Evolutionary conservation across 2,329 filamentous ascomycete genomes (phyloP).

Genomic region (Trichophyton simii): DNA sequence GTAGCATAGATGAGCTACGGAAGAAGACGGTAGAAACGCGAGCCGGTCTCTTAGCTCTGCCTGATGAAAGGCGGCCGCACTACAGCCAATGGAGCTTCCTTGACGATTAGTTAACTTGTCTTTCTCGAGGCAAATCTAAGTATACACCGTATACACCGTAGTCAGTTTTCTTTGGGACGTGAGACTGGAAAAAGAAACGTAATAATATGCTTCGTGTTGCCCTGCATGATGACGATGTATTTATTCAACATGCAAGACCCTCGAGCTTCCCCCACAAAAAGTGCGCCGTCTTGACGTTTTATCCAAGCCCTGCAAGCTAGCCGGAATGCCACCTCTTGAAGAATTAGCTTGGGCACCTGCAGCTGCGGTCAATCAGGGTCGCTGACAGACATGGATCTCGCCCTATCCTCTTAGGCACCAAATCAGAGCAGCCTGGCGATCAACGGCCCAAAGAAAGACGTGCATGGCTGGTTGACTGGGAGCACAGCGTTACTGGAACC

Average conservation of each 20-base stretch:
- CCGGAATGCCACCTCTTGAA: background rate
- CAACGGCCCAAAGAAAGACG: background rate
- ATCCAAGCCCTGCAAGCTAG: background rate
- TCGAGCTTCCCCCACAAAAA: background rate
- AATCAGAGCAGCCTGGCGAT: background rate
- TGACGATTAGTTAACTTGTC: background rate
- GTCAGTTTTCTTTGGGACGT: background rate
- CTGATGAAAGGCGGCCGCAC: background rate
- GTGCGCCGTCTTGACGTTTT: background rate
- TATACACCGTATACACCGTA: background rate
- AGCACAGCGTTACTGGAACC: background rate
- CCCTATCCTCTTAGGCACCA: slow-evolving; percentile 1
- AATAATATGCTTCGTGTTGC: background rate
- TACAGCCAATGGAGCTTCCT: slow-evolving; percentile 5
- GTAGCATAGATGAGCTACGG: slow-evolving; percentile 4
- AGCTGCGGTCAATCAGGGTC: background rate
- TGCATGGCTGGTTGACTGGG: background rate
- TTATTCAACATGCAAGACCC: background rate
- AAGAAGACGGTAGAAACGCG: slow-evolving; percentile 3
- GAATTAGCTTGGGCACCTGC: background rate
- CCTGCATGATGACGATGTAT: background rate
- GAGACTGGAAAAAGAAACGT: background rate
- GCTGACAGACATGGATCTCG: background rate
- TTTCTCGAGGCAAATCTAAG: background rate
- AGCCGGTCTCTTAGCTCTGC: slow-evolving; percentile 6